Percentiles rank a stretch among this genome's conserved stretches.
Evolutionary conservation across 2,329 filamentous ascomycete species (phyloP).

Genomic region (Dichotomopilus funicola): DNA sequence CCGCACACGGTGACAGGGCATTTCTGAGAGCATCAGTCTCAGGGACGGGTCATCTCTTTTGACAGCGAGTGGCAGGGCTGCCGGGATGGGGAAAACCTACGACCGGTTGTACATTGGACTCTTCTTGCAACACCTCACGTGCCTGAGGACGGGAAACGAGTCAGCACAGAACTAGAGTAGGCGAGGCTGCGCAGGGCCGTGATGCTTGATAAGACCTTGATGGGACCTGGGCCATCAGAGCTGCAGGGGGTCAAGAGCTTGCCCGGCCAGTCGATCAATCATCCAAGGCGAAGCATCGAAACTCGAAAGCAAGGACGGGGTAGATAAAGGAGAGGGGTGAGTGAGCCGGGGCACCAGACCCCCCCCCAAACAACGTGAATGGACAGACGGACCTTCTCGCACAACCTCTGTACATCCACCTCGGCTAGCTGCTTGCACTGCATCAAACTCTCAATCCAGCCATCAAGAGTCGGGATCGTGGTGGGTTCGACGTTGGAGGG

Average conservation of each 20-base stretch:
- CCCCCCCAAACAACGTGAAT: background rate
- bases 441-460: constrained; percentile 99
- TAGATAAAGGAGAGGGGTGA: background rate
- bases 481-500: constrained; percentile 68
- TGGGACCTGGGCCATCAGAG: too few relatives aligned
- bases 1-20: constrained; percentile 98
- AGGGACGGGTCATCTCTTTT: background rate
- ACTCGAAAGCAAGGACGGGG: too few relatives aligned
- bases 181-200: too few relatives aligned
- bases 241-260: too few relatives aligned
- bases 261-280: too few relatives aligned
- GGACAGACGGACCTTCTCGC: constrained; percentile 72
- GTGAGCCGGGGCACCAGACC: too few relatives aligned
- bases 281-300: too few relatives aligned
- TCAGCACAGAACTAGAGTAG: constrained; percentile 27
- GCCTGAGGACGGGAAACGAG: constrained; percentile 49
- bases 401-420: constrained; percentile 89
- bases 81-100: constrained; percentile 47
- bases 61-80: background rate
- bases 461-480: constrained; percentile 86
- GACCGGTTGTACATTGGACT: constrained; percentile 98
- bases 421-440: constrained; percentile 96
- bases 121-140: constrained; percentile 90
- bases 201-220: too few relatives aligned
- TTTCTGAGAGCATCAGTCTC: constrained; percentile 56